Evolutionary conservation across 2,329 filamentous ascomycete species (phyloP), one percentile per base, ranked within the genome.

Genomic region (Cytospora chrysosperma): DNA sequence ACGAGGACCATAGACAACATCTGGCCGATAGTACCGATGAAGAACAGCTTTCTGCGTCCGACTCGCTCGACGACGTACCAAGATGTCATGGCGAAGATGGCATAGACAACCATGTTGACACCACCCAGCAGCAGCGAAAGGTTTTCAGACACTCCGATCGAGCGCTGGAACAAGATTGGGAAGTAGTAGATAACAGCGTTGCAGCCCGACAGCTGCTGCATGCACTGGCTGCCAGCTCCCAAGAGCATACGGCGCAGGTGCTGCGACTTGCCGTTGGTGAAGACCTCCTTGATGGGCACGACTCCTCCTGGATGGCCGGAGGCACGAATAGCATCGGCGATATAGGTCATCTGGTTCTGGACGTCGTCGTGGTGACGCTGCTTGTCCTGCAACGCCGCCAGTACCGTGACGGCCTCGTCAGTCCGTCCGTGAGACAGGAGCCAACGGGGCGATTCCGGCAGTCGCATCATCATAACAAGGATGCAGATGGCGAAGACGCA

Each of bases 1-100:
- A 81, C 78, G 26, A 88, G 74, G 71, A 89, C 77, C 81, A 86
- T 85, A 64, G 81, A 84, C 24, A 84, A 67, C 65, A 80, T 78
- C 68, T 86, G 85, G 6, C 78, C 78, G 12, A 74, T 67, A 4
- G 76, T 78, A 19, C 80, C 79, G 32, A 73, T 75, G 28, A 83
- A 75, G 65, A 81, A 78, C 10, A 82, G 70, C 68, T 77, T 79
- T 15, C 81, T 76, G 3, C 81, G 77, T 4, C 81, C 79, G 7
- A 79, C 74, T 0, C 75, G 74, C 67, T 81, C 79, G 19, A 81
- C 70, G 60, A 85, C 76, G 70, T 86, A 81, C 81, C 85, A 80
- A 26, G 85, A 82, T 0, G 76, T 76, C 0, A 81, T 82, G 0
- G 83, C 82, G 65, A 84, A 84, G 63, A 84, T 78, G 52, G 80